Base-by-base conservation (phyloP, 129 eudicot species). In the Silybum marianum region DNA sequence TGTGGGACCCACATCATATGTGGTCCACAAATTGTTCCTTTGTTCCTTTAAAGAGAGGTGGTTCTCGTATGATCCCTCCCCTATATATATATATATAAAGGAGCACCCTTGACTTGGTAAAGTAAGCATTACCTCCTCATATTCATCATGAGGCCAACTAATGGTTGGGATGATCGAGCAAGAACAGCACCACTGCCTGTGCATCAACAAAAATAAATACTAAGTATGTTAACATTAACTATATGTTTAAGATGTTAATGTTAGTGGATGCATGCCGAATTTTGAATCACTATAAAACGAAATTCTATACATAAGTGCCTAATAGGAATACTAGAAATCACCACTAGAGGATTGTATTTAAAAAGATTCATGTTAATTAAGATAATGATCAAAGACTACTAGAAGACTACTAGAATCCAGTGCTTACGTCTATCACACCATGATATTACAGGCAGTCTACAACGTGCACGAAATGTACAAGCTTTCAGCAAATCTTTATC, bases 141-240 rank as follows among this genome's bases (percentile, higher is more conserved):
- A 84, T 96, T 96, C 99, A 93, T 96, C 99, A 96, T 93, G 78
- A 96, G 92, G 39, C 99, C 99, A 80, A 96, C 98, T 63, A 96
- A 81, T 30, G 98, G 99, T 76, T 96, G 99, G 25, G 99, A 96
- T 73, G 99, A 96, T 30, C 99, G 90, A 58, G 99, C 99, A 83
- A 96, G 95, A 77, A 96, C 98, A 42, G 99, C 99, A 68, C 99
- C 97, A 24, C 86, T 88, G 62, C 78, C 99, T 96, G 71, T 69
- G 74, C 26, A 51, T 28, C 60, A 82, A 62, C 74, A 30, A 25
- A 25, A 69, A 78, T 65, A 77, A 78, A 77, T 76, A 23, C 80
- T 81, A 58, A 71, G 69, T 51, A 24, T 34, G 81, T 63, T 38
- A 39, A 25, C 38, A 67, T 70, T 23, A 63, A 68, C 34, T 46